These are phyloP conservation scores for Schizothecium vesticola DNA, from an alignment of 495 filamentous ascomycete genomes.

Conservation along the genomic window DNA sequence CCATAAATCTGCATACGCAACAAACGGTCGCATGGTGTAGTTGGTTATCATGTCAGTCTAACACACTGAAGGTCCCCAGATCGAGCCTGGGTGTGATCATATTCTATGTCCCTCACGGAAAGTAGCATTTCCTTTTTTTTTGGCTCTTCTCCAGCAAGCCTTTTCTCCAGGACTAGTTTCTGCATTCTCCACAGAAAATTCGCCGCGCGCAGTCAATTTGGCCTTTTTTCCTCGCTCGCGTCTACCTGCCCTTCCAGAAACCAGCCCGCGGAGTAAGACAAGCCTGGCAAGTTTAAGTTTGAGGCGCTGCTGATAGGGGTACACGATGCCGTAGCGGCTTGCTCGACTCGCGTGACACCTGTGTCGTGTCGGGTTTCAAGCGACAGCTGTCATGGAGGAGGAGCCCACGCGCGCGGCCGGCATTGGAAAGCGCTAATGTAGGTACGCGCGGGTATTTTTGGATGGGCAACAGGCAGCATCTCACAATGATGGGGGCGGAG, in stretches of 20 bases:
- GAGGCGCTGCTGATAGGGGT: too few species aligned
- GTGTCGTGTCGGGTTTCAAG: neutral
- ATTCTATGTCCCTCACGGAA: neutral
- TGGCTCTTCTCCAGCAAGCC: neutral
- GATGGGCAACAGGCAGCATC: neutral
- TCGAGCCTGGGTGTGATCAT: neutral
- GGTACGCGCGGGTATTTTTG: neutral
- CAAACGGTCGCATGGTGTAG: neutral
- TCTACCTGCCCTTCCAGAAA: neutral
- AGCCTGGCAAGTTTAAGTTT: too few species aligned
- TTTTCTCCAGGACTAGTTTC: neutral
- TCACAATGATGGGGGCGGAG: neutral
- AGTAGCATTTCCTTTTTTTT: neutral
- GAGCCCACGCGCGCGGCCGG: neutral
- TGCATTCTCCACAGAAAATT: neutral
- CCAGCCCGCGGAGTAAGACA: neutral
- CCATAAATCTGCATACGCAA: too few species aligned
- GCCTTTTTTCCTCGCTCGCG: neutral
- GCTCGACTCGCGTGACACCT: neutral
- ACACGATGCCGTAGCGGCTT: neutral
- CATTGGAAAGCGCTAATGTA: neutral
- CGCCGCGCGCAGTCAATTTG: neutral
- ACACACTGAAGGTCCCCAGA: neutral
- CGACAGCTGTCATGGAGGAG: neutral
- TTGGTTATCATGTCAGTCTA: neutral